Percentiles rank a stretch among this genome's conserved stretches.
Evolutionary conservation across 2,329 filamentous ascomycete species (phyloP).

Genomic region (Venturia asperata): DNA sequence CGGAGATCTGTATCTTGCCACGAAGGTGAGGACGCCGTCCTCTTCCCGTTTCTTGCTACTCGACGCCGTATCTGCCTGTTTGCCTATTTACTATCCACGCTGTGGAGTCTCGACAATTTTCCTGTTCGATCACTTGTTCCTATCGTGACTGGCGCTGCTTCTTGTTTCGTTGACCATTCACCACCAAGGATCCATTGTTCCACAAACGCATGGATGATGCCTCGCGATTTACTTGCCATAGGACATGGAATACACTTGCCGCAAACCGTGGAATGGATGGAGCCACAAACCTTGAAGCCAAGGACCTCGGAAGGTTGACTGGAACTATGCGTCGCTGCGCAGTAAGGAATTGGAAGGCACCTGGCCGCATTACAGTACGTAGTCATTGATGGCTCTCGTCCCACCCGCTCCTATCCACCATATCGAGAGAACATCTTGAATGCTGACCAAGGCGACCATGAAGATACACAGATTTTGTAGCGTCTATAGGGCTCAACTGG

Average conservation of each 20-base stretch:
- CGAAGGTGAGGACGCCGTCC: not conserved
- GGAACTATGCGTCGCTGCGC: not conserved
- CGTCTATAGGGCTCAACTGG: not conserved
- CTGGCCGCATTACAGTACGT: not conserved
- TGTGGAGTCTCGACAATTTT: not conserved
- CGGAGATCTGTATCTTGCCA: not conserved
- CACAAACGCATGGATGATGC: not conserved
- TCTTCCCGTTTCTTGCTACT: not conserved
- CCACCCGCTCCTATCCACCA: not conserved
- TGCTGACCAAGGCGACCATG: not conserved
- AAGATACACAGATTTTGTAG: not conserved
- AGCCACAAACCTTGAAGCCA: not conserved
- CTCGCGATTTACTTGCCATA: not conserved
- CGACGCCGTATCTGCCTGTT: not conserved
- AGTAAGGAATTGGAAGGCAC: not conserved
- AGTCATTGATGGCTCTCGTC: slow-evolving; percentile 7
- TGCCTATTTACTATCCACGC: not conserved
- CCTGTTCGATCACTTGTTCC: slow-evolving; percentile 1
- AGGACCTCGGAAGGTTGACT: not conserved
- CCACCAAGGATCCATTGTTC: not conserved
- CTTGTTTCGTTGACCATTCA: not conserved
- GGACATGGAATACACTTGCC: not conserved
- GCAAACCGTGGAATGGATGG: not conserved
- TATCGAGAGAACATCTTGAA: not conserved
- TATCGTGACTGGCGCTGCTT: not conserved